Evolutionary conservation across 768 basidiomycete species (phyloP), one percentile per base, ranked within the genome.

Genomic region (Kwoniella shandongensis): DNA sequence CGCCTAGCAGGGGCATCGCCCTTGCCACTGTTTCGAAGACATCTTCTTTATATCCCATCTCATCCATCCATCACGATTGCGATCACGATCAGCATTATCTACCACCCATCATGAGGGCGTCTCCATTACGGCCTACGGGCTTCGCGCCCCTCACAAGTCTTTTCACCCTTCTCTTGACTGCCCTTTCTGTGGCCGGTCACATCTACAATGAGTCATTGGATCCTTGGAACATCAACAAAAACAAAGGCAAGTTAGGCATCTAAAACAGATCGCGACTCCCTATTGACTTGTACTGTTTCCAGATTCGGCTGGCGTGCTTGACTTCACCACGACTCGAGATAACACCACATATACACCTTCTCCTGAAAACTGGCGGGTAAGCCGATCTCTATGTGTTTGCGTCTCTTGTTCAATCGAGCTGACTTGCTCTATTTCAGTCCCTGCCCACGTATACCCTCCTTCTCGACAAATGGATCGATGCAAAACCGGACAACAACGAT

Each of bases 381-480:
- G 74, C 66, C 23, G 15, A 5, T 4, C 18, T 27, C 17, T 12
- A 22, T 38, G n/a, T n/a, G 26, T 30, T 32, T 27, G 18, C 26
- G 5, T 32, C 23, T 2, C 25, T 15, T n/a, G 26, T 29, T 17
- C 32, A 29, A 18, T 15, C 40, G 8, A 7, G 51, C 29, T 61
- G 36, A 35, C 13, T 6, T 32, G 13, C 10, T 39, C 32, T 42
- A n/a, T 20, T 27, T 30, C 50, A 73, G 68, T 63, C 71, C 23
- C 55, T 76, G 25, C 75, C 76, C 11, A 65, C 63, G 44, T 77
- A 77, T 62, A 77, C 75, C 30, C 44, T 78, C 2, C 57, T 94
- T 48, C 76, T 92, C 64, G 92, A 96, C 82, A 94, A 94, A 78
- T 94, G 89, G 72, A 90, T 90, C 13, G 91, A 94, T 66, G 92